Base-by-base conservation (phyloP, 768 basidiomycete genomes). In the Daedalea quercina region DNA sequence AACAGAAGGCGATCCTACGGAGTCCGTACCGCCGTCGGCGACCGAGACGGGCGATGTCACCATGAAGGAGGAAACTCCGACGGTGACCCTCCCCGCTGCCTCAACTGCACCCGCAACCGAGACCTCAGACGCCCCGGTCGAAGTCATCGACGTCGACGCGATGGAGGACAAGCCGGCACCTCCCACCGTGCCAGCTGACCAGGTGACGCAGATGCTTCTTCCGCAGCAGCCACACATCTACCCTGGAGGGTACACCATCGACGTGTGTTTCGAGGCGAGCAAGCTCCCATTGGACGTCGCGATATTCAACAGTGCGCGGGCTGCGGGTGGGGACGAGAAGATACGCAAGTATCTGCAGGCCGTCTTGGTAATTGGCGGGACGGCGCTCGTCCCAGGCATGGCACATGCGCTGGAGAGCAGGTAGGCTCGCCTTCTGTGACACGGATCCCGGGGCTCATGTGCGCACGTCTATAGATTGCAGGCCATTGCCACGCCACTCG, bases 201-300 rank as follows among this genome's bases (percentile, higher is more conserved):
- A 22, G n/a, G 15, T 20, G 23, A n/a, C 9, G 79, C 78, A 52
- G 72, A 72, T 34, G 79, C 28, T 31, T 31, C 28, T 11, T n/a
- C 44, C 42, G 13, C 63, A 68, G 20, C 61, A 63, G 11, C 62
- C 52, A 12, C 56, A 52, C 20, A 52, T 67, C 46, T 71, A 74
- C 25, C 63, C 57, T 63, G 71, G 53, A 22, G 79, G 77, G 13
- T 76, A 74, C 55, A 72, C 78, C 7, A 84, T 92, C 63, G 93
- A 95, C 65, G 79, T 94, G 3, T 77, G 77, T 51, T 84, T 81
- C 60, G 93, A 94, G 69, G 87, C 93, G 19, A 85, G 86, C 68
- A 94, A 94, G 66, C 74, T 94, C 37, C 93, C 94, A 1, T 72
- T 96, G 51, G 94, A 96, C 63, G 87, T 94, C 9, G 94, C 92